phyloP scores from a whole-genome alignment of 1,139 yeast species.

The Ogataea hybrid region DNA sequence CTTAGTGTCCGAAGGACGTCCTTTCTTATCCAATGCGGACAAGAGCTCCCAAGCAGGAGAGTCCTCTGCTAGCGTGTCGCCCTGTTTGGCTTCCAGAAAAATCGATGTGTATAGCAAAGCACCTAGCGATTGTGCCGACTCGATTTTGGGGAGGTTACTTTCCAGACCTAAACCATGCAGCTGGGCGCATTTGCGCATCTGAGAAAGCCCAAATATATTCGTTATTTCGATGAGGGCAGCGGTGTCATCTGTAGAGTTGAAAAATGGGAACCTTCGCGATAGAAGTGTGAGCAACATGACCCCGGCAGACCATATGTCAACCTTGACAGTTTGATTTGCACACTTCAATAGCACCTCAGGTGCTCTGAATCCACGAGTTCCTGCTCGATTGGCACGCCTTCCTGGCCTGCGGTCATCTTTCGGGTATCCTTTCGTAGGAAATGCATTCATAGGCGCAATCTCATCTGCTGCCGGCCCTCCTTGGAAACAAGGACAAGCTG shows the following conservation, averaged over 20 bases:
- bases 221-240: conserved; percentile 89
- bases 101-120: conserved; percentile 40
- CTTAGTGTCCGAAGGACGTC: conserved; percentile 21
- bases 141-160: conserved; percentile 49
- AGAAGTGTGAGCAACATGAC: conserved; percentile 75
- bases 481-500: conserved; percentile 30
- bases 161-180: conserved; percentile 90
- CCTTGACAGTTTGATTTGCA: conserved; percentile 74
- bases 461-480: conserved; percentile 28
- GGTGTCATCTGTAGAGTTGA: conserved; percentile 86
- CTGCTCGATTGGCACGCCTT: conserved; percentile 94
- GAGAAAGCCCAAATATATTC: conserved; percentile 75
- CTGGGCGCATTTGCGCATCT: conserved; percentile 72
- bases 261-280: conserved; percentile 76
- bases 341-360: conserved; percentile 92
- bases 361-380: conserved; percentile 95
- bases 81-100: conserved; percentile 31
- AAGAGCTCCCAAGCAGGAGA: conserved; percentile 36
- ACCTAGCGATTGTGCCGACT: conserved; percentile 34
- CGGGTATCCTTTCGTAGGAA: conserved; percentile 62
- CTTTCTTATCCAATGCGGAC: conserved; percentile 30
- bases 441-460: conserved; percentile 23
- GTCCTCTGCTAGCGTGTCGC: conserved; percentile 34
- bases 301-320: conserved; percentile 94
- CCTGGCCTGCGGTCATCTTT: conserved; percentile 84